Evolutionary conservation across 2,329 filamentous ascomycete species (phyloP).

Genomic region (Colletotrichum chrysophilum): DNA sequence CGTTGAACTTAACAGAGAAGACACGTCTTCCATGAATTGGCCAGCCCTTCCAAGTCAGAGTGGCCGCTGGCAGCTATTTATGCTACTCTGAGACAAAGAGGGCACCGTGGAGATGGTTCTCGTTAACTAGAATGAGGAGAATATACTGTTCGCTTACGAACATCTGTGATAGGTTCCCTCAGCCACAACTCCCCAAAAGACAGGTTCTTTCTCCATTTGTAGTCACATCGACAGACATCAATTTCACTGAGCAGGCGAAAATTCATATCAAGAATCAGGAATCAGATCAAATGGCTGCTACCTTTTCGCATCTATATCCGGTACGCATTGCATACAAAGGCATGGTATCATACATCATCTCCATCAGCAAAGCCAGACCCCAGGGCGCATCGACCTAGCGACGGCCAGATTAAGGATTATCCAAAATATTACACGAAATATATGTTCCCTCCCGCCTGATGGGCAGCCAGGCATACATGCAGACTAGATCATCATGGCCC

Average conservation of each 20-base stretch:
- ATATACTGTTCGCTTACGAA: not conserved
- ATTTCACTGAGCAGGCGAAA: too few species aligned
- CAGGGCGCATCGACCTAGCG: not conserved
- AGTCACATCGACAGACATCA: not conserved
- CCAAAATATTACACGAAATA: conserved; percentile 10
- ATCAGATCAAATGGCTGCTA: not conserved
- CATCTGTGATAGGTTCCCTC: not conserved
- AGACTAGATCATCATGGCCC: not conserved
- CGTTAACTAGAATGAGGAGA: fast-evolving
- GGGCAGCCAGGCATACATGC: not conserved
- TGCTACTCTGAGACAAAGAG: fast-evolving
- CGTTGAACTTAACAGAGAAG: too few species aligned
- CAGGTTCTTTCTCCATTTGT: not conserved
- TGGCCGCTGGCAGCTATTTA: not conserved
- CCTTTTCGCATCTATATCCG: not conserved
- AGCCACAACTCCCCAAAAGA: fast-evolving
- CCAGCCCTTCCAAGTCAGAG: too few species aligned
- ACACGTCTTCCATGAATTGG: too few species aligned
- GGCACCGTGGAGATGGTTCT: not conserved
- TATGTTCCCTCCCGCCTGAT: not conserved
- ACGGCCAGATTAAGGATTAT: conserved; percentile 2
- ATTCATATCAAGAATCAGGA: not conserved
- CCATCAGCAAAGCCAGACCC: not conserved
- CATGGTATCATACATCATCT: conserved; percentile 17
- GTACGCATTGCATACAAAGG: not conserved